Conservation (phyloP, 306 rosid species). For the Crotalaria pallida region DNA sequence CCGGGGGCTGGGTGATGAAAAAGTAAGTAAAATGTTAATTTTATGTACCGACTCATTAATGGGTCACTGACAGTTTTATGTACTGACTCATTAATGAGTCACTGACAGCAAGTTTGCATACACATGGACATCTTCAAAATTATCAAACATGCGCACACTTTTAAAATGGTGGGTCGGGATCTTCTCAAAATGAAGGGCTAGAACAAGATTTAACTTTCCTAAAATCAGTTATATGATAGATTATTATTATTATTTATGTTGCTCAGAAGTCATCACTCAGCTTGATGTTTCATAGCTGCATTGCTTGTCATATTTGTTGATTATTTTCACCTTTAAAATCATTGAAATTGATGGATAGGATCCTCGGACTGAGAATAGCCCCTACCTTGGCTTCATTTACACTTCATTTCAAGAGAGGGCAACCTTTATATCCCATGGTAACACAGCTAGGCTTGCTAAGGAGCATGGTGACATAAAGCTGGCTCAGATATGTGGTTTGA, state of each 20-base stretch:
- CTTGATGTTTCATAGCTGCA: not conserved
- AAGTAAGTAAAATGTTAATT: not conserved
- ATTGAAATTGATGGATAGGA: slow-evolving; percentile 43
- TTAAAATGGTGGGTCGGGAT: not conserved
- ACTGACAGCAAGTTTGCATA: not conserved
- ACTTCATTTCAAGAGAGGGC: slow-evolving; percentile 96
- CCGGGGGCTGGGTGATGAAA: not conserved
- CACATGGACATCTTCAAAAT: not conserved
- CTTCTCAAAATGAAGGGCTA: not conserved
- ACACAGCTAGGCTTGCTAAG: slow-evolving; percentile 93
- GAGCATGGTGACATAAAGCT: slow-evolving; percentile 71
- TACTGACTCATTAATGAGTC: not conserved
- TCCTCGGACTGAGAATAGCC: slow-evolving; percentile 85
- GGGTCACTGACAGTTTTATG: no score
- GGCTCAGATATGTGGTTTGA: slow-evolving; percentile 88
- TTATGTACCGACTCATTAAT: not conserved
- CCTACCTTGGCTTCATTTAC: slow-evolving; percentile 85
- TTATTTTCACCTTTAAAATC: not conserved
- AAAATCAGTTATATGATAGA: not conserved
- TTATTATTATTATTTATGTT: slow-evolving; percentile 3
- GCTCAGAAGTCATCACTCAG: not conserved
- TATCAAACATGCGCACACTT: not conserved
- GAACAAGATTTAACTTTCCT: not conserved
- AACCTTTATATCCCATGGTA: slow-evolving; percentile 86
- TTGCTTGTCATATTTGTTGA: not conserved